phyloP scores from a whole-genome alignment of 1,139 yeast species.

The Fermentozyma sake region DNA sequence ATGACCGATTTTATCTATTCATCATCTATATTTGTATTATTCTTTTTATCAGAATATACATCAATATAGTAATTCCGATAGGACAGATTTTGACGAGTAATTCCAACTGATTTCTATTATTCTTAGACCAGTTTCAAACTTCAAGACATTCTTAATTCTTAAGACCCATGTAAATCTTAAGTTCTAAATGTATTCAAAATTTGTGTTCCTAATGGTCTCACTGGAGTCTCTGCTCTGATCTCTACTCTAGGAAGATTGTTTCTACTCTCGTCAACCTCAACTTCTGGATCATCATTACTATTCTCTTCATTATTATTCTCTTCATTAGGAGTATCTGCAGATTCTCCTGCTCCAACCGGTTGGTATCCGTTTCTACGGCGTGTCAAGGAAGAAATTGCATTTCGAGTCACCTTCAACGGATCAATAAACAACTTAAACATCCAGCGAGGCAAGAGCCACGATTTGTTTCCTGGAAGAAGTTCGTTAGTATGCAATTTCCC shows the following conservation, averaged over 20 bases:
- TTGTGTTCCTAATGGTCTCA: conserved; percentile 55
- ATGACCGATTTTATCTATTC: too few relatives aligned
- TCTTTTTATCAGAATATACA: too few relatives aligned
- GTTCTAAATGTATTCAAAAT: conserved; percentile 54
- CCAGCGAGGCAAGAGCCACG: conserved; percentile 44
- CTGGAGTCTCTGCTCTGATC: conserved; percentile 51
- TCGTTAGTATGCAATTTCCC: conserved; percentile 54
- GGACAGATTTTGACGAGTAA: too few relatives aligned
- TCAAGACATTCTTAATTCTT: background rate
- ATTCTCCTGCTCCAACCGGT: background rate
- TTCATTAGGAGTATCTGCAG: background rate
- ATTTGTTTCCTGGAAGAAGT: conserved; percentile 55
- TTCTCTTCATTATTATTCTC: conserved; percentile 4
- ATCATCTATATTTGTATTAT: too few relatives aligned
- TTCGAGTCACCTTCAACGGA: conserved; percentile 23
- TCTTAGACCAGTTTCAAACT: too few relatives aligned
- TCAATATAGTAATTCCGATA: too few relatives aligned
- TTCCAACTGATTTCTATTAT: too few relatives aligned
- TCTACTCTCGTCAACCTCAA: conserved; percentile 22
- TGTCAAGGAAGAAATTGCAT: conserved; percentile 1
- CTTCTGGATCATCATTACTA: conserved; percentile 16
- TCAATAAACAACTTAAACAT: conserved; percentile 21
- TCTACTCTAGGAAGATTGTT: too few relatives aligned
- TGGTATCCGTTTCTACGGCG: conserved; percentile 1
- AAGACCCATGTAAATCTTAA: conserved; percentile 7